Evolutionary conservation across 2,329 filamentous ascomycete genomes (phyloP), one percentile per base, ranked within the genome.

Genomic region (Thielaviopsis ethacetica): DNA sequence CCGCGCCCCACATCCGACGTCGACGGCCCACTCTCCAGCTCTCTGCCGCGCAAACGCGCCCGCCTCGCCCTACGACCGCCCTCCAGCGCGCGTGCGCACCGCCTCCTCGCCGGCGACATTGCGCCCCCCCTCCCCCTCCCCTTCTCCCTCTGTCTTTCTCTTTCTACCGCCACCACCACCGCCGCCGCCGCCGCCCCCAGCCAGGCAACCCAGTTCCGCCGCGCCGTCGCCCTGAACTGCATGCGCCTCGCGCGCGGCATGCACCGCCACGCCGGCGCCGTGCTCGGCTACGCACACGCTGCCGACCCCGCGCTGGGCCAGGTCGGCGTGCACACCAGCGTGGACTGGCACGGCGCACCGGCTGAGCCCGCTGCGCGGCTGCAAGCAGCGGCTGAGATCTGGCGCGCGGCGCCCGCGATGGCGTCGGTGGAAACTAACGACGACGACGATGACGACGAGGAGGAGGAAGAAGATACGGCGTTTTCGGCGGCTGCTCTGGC

Each of bases 61-160:
- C 76, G 85, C 3, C 71, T 88, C 3, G 76, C 82, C 0, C 71
- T 80, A 5, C 30, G 10, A 2, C 70, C 77, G 21, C 75, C 88
- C 51, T 80, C 87, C 85, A 1, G 87, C 83, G 21, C 77, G 83
- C 79, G n/a, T n/a, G 88, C 0, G 87, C 84, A 10, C 78, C 76
- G 54, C 84, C 85, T 79, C 27, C 85, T 85, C 0, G 82, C 85
- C 2, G 82, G 83, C 51, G 83, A 88, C 65, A 85, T 87, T 59
- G 74, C 84, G 57, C 80, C 83, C 67, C 77, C 7, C 30, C 5
- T 9, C 6, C 5, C 30, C 30, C n/a, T n/a, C n/a, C n/a, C n/a
- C n/a, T n/a, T n/a, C n/a, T n/a, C n/a, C n/a, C n/a, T n/a, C n/a
- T n/a, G n/a, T n/a, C n/a, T n/a, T n/a, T n/a, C n/a, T n/a, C n/a